Conservation (phyloP, 306 rosid species). For the Rosa lucieae region DNA sequence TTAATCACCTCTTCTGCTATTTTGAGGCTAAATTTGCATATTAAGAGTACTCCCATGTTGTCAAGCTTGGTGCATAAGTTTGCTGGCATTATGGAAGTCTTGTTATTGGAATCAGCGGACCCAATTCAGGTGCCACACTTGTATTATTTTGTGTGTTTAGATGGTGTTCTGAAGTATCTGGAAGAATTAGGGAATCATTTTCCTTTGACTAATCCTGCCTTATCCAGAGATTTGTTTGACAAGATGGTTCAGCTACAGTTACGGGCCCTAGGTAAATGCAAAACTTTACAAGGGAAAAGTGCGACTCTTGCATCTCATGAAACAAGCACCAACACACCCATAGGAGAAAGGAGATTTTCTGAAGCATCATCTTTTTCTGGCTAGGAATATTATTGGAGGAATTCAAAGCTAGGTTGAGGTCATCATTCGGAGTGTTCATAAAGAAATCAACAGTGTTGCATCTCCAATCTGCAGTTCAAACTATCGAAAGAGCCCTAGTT, state of each 20-base stretch:
- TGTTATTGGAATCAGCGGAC: slow-evolving; percentile 71
- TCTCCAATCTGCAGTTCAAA: slow-evolving; percentile 65
- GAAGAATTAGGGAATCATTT: no score
- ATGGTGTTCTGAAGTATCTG: no score
- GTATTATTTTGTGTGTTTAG: no score
- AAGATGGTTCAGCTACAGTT: no score
- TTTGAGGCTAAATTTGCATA: slow-evolving; percentile 56
- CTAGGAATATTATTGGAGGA: slow-evolving; percentile 52
- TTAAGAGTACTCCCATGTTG: slow-evolving; percentile 38
- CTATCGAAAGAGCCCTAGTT: slow-evolving; percentile 30
- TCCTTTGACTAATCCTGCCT: no score
- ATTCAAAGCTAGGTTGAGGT: slow-evolving; percentile 63
- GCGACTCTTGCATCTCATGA: slow-evolving; percentile 70
- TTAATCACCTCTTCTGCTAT: slow-evolving; percentile 66
- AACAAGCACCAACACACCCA: slow-evolving; percentile 53
- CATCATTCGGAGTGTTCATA: slow-evolving; percentile 59
- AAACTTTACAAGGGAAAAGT: slow-evolving; percentile 73
- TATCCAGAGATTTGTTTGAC: no score
- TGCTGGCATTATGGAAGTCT: slow-evolving; percentile 47
- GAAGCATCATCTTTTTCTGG: slow-evolving; percentile 48
- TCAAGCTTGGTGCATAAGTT: slow-evolving; percentile 41
- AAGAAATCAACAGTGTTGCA: slow-evolving; percentile 68
- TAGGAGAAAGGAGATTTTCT: slow-evolving; percentile 39
- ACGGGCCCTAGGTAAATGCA: no score
- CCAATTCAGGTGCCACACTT: no score